Conservation (phyloP, 225 moss, liverwort and hornwort species). For the Antitrichia curtipendula region DNA sequence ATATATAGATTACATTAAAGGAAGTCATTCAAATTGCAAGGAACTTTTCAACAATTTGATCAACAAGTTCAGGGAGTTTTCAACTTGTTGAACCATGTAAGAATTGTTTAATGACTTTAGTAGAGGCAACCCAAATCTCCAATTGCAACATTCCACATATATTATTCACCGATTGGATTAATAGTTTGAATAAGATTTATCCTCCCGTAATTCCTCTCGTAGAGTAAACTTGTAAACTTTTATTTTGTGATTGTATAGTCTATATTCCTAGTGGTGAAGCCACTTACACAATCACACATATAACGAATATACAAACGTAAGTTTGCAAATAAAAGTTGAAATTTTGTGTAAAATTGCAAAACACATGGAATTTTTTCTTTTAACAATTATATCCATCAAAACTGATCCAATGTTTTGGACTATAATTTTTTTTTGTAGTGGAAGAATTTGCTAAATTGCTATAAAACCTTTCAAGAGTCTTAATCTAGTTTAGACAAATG, state of each 20-base stretch:
- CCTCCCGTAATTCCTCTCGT: neutral
- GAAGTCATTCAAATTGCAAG: neutral
- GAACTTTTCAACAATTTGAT: neutral
- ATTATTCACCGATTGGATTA: neutral
- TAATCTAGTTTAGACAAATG: neutral
- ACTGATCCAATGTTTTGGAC: too few species aligned
- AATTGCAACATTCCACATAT: fast-evolving
- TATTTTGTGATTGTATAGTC: neutral
- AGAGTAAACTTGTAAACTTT: neutral
- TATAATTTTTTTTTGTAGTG: too few species aligned
- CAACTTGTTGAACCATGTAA: neutral
- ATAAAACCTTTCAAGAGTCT: too few species aligned
- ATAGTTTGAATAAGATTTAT: neutral
- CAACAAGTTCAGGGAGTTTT: neutral
- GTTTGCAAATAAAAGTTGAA: neutral
- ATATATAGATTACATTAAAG: neutral
- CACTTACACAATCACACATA: neutral
- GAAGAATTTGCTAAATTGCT: neutral
- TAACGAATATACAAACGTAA: too few species aligned
- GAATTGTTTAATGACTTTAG: neutral
- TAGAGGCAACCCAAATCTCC: neutral
- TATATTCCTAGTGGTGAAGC: neutral
- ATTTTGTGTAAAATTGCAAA: neutral
- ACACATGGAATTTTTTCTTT: neutral
- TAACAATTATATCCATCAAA: neutral